These are phyloP conservation scores for Suhomyces vadensis DNA, from an alignment of 805 yeast genomes.

Conservation along the genomic window DNA sequence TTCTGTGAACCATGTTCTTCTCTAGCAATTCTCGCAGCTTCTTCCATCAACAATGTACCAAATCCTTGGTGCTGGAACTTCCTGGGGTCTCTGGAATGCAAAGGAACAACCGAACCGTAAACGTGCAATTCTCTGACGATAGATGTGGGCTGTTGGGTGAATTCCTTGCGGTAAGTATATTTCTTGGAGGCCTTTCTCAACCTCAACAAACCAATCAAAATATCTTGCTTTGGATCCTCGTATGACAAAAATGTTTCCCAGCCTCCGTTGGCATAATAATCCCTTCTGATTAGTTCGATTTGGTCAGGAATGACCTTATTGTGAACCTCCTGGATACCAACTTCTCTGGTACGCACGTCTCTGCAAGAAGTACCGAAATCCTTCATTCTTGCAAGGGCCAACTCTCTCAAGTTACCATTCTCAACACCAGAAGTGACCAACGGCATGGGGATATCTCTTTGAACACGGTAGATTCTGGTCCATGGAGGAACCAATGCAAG, in stretches of 20 bases:
- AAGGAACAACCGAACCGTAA: conserved; percentile 95
- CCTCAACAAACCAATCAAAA: conserved; percentile 85
- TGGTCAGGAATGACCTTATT: conserved; percentile 96
- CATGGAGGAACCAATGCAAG: conserved; percentile 97
- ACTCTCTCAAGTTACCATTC: conserved; percentile 92
- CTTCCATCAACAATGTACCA: conserved; percentile 97
- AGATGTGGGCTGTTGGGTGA: conserved; percentile 80
- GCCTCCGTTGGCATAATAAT: conserved; percentile 95
- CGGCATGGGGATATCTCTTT: conserved; percentile 99
- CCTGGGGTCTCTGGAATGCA: conserved; percentile 94
- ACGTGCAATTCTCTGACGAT: conserved; percentile 97
- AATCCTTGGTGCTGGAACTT: conserved; percentile 99
- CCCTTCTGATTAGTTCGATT: conserved; percentile 92
- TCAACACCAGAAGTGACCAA: conserved; percentile 97
- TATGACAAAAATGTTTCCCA: conserved; percentile 97
- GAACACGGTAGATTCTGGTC: conserved; percentile 98
- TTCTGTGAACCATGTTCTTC: conserved; percentile 94
- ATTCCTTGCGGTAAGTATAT: conserved; percentile 88
- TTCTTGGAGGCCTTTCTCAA: conserved; percentile 86
- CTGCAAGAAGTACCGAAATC: conserved; percentile 96
- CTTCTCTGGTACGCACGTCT: conserved; percentile 97
- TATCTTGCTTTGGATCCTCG: conserved; percentile 97
- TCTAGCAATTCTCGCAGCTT: conserved; percentile 91
- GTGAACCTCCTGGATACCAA: conserved; percentile 97
- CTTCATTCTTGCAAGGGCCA: conserved; percentile 96